These are phyloP conservation scores for Asclepias syriaca DNA, from an alignment of 257 asterid genomes.

Conservation along the genomic window DNA sequence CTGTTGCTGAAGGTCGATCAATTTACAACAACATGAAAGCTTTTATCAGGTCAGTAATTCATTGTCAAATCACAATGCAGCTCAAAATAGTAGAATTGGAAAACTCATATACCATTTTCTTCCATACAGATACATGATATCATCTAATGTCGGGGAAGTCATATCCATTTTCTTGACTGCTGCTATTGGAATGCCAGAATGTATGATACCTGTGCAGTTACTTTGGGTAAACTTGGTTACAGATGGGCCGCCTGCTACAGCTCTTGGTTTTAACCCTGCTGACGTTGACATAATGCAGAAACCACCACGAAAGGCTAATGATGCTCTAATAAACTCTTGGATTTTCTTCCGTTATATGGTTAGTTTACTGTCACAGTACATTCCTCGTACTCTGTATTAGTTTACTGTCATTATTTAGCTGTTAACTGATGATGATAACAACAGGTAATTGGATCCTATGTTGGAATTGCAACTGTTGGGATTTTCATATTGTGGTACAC, in stretches of 20 bases:
- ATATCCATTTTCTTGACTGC: constrained; percentile 82
- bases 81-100: background rate
- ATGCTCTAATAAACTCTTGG: constrained; percentile 77
- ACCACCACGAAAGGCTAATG: constrained; percentile 73
- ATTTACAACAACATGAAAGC: constrained; percentile 95
- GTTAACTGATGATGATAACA: background rate
- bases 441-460: constrained; percentile 85
- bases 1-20: constrained; percentile 85
- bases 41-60: constrained; percentile 57
- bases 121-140: constrained; percentile 75
- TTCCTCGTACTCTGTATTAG: background rate
- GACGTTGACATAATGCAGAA: constrained; percentile 84
- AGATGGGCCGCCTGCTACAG: constrained; percentile 98
- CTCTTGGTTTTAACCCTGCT: constrained; percentile 89
- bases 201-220: constrained; percentile 86
- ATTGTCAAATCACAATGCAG: background rate
- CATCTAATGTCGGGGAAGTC: constrained; percentile 88
- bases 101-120: background rate
- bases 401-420: too few relatives aligned
- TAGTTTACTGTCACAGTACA: constrained; percentile 13
- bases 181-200: constrained; percentile 81
- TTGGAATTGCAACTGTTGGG: constrained; percentile 86
- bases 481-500: constrained; percentile 87
- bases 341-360: constrained; percentile 82
- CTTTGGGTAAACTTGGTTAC: constrained; percentile 92